phyloP scores from a whole-genome alignment of 257 asterid genomes.

The Nicotiana benthamiana region DNA sequence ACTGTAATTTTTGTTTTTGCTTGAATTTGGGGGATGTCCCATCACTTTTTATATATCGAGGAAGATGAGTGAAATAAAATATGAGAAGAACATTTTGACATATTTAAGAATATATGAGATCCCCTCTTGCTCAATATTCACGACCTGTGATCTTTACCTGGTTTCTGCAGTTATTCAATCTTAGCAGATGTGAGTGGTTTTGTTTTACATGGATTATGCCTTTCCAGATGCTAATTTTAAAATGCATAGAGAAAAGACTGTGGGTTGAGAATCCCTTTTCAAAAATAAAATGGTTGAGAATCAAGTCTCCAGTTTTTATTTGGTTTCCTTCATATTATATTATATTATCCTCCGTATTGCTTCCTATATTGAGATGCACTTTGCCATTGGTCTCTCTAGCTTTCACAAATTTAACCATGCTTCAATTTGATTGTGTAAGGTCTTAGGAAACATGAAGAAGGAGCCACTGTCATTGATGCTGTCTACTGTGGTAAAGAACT shows the following conservation, averaged over 20 bases:
- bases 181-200: neutral
- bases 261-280: neutral
- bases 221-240: neutral
- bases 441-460: slow-evolving; percentile 80
- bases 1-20: neutral
- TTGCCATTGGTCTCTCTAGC: neutral
- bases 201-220: neutral
- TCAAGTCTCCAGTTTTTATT: neutral
- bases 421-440: slow-evolving; percentile 32
- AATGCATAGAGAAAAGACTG: neutral
- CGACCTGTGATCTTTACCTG: neutral
- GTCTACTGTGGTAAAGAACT: slow-evolving; percentile 67
- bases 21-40: neutral
- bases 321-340: neutral
- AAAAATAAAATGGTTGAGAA: neutral
- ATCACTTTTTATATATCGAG: neutral
- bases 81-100: neutral
- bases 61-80: neutral
- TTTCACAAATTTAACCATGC: neutral
- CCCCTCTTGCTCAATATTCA: neutral
- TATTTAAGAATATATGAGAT: neutral
- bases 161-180: slow-evolving; percentile 3
- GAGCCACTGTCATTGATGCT: slow-evolving; percentile 76
- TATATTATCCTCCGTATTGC: neutral
- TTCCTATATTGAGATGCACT: neutral